Evolutionary conservation across 1,284 basidiomycete species (phyloP), one percentile per base, ranked within the genome.

Genomic region (Stygiomarasmius scandens): DNA sequence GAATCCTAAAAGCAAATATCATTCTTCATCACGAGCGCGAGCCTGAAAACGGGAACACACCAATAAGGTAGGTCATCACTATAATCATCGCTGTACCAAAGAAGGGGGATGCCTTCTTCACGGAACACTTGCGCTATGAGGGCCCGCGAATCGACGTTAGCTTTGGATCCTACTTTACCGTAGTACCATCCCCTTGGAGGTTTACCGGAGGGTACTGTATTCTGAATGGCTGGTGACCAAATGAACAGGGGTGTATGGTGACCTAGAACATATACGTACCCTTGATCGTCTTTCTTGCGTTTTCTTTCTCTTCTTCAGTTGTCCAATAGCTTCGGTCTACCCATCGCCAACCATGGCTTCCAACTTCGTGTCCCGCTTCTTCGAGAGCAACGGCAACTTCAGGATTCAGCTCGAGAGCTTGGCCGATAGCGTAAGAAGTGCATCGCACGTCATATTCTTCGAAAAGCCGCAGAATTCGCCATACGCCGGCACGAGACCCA

Each of bases 401-500:
- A 12, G 55, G 56, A 27, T 58, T 58, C 11, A 49, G 44, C 34
- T 61, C 59, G 8, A 61, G 49, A 16, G 59, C 59, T 4, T 38
- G 27, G 14, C 52, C 59, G 49, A 56, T 51, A 1, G 59, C 56
- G 50, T 36, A 61, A 11, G 47, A 43, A 6, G 59, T 61, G 48
- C 55, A 54, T 22, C 25, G 52, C 6, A 61, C 38, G 48, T 58
- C 43, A 43, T 58, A 34, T 36, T 58, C 38, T 34, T 54, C 43
- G 23, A 61, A 52, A 4, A 61, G 56, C 29, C 55, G 55, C 16
- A 61, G 49, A 32, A 61, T 58, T 14, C 59, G 52, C 56, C 56
- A 58, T n/a, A 61, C 56, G 10, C 59, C 59, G 2, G 52, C 59
- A 16, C 59, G 59, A 5, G 59, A 55, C 16, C 59, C 59, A 23